phyloP scores from a whole-genome alignment of 2,329 filamentous ascomycete species.

The Metarhizium sp. region DNA sequence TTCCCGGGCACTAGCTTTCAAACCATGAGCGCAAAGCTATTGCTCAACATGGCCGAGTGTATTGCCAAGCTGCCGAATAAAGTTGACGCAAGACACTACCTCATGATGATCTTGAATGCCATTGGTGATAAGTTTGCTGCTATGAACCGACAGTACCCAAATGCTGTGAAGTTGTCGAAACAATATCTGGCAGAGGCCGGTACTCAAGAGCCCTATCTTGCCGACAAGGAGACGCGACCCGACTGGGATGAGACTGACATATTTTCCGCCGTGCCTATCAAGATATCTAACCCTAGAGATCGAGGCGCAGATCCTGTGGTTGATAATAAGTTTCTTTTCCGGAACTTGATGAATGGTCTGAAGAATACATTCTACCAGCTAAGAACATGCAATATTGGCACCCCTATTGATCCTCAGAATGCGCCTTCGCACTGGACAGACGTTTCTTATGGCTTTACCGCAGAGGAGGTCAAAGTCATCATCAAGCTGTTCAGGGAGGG shows the following conservation, averaged over 20 bases:
- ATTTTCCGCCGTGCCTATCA: slow-evolving; percentile 92
- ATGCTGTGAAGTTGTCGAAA: slow-evolving; percentile 87
- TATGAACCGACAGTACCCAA: slow-evolving; percentile 94
- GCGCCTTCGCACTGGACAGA: slow-evolving; percentile 89
- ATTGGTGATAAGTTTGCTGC: slow-evolving; percentile 97
- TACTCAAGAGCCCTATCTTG: slow-evolving; percentile 68
- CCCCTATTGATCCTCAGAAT: slow-evolving; percentile 64
- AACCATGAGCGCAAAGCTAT: slow-evolving; percentile 95
- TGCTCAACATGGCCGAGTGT: slow-evolving; percentile 96
- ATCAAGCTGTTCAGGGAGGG: slow-evolving; percentile 97
- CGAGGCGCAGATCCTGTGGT: slow-evolving; percentile 81
- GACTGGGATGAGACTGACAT: slow-evolving; percentile 99
- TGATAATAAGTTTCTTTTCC: slow-evolving; percentile 97
- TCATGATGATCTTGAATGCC: slow-evolving; percentile 95
- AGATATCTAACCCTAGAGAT: slow-evolving; percentile 84
- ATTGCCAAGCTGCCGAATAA: slow-evolving; percentile 93
- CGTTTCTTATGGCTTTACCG: slow-evolving; percentile 90
- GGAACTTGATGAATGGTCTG: slow-evolving; percentile 87
- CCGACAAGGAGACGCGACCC: slow-evolving; percentile 69
- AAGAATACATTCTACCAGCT: slow-evolving; percentile 97
- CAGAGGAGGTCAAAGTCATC: slow-evolving; percentile 93
- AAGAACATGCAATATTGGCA: slow-evolving; percentile 72
- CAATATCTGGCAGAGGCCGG: slow-evolving; percentile 58
- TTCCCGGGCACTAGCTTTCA: slow-evolving; percentile 98
- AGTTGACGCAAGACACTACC: slow-evolving; percentile 84